A percentile compares a stretch with the other conserved stretches of the same genome.
These are phyloP conservation scores for Rhododendron simsii DNA, from an alignment of 148 eudicot genomes.

Conservation along the genomic window DNA sequence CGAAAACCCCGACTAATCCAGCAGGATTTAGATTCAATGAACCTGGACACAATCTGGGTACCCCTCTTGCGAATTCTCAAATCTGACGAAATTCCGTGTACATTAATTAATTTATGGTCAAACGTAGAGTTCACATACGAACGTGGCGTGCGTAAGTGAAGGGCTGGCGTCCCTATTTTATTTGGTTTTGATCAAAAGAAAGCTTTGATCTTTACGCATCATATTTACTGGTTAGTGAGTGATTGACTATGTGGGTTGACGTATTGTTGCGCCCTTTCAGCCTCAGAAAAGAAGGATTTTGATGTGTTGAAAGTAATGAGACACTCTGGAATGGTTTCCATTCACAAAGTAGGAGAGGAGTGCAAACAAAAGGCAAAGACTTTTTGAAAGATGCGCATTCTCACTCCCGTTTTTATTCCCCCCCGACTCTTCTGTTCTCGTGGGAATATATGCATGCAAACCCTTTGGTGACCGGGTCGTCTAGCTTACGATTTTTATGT, in stretches of 20 bases:
- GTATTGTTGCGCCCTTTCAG: not conserved
- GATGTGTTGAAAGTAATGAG: not conserved
- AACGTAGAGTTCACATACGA: not conserved
- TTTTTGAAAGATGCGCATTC: not conserved
- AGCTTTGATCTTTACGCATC: not conserved
- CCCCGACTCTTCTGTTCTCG: not conserved
- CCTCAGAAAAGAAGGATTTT: not conserved
- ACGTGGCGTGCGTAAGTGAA: conserved; percentile 1
- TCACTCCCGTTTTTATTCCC: not conserved
- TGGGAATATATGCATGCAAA: not conserved
- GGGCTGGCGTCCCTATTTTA: not conserved
- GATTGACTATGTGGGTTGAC: not conserved
- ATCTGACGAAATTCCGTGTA: not conserved
- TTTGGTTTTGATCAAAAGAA: not conserved
- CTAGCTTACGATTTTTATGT: not conserved
- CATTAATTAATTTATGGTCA: not conserved
- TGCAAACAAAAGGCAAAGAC: not conserved
- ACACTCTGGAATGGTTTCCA: not conserved
- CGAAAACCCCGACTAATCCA: not conserved
- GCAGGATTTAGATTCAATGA: not conserved
- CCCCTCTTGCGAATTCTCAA: not conserved
- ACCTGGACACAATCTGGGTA: conserved; percentile 12
- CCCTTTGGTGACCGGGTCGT: not conserved
- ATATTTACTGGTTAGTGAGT: not conserved
- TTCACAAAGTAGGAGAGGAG: not conserved